phyloP scores from a whole-genome alignment of 148 eudicot genomes.

The Beta vulgaris region DNA sequence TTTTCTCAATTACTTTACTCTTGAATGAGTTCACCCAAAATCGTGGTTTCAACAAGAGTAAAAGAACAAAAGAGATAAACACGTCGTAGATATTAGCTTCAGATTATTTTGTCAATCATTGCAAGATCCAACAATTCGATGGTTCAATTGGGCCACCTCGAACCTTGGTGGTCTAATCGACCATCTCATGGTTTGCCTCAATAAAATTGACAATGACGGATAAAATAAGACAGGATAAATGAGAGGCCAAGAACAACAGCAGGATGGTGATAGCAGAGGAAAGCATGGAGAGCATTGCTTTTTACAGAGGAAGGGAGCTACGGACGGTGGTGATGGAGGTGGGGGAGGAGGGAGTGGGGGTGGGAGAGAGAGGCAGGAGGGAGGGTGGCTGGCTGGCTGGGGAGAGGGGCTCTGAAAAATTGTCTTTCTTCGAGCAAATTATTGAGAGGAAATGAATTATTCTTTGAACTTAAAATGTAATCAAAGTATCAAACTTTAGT shows the following conservation, averaged over 20 bases:
- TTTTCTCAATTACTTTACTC: too few relatives aligned
- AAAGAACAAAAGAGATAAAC: too few relatives aligned
- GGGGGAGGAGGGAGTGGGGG: not conserved
- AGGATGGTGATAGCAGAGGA: not conserved
- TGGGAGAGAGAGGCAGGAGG: not conserved
- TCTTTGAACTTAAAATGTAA: not conserved
- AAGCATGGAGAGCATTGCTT: not conserved
- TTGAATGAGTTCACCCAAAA: not conserved
- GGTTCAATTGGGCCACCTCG: not conserved
- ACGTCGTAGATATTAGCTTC: too few relatives aligned
- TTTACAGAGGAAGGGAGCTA: not conserved
- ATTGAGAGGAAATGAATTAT: not conserved
- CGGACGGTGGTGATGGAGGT: not conserved
- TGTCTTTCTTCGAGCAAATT: not conserved
- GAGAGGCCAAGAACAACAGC: not conserved
- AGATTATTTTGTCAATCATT: not conserved
- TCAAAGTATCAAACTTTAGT: not conserved
- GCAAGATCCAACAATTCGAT: not conserved
- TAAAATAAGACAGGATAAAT: not conserved
- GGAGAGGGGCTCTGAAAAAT: not conserved
- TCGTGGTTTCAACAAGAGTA: not conserved
- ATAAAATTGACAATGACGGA: not conserved
- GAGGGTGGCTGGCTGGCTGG: not conserved
- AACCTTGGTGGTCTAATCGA: too few relatives aligned
- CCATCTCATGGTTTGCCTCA: not conserved